Evolutionary conservation across 148 eudicot species (phyloP), one percentile per base, ranked within the genome.

Genomic region (Camellia japonica): DNA sequence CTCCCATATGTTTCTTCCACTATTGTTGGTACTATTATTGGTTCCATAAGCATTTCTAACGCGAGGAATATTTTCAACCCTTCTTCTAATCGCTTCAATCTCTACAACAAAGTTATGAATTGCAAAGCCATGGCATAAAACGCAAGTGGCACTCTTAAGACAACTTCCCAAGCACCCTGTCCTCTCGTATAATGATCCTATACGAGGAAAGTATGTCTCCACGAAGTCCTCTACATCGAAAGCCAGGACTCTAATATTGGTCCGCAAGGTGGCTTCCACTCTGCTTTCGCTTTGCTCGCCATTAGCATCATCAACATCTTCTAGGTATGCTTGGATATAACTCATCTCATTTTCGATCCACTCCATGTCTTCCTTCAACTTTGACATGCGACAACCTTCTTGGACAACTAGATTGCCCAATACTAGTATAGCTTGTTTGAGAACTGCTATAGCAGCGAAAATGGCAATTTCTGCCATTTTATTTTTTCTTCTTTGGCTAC

Each of bases 221-320:
- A 78, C 7, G 42, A 55, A 0, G 19, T 78, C 74, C 66, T 78
- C 74, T 9, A 56, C 60, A 68, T 78, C 80, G 11, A 5, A 20
- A 44, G 80, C 80, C 42, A 80, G 76, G 59, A 71, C 64, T 52
- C 51, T 20, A 3, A 80, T 80, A 5, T 63, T 18, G 0, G 19
- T 72, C 0, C 63, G 60, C 62, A 72, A 56, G 68, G 43, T 30
- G 16, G 46, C 19, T 20, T 68, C 5, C 13, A 60, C 41, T 38
- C 18, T 10, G 52, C 67, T 70, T 69, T 8, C 42, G 10, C 3
- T 12, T 15, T 70, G 65, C 6, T 63, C 23, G n/a, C 10, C 38
- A 9, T 59, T 78, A 8, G 68, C 52, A 18, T 79, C 52, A 18
- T 79, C 81, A 5, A 60, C 68, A 47, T 79, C 76, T 79, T 79